Percentiles rank a stretch among this genome's conserved stretches.
Evolutionary conservation across 768 basidiomycete species (phyloP).

Genomic region (Panus rudis): DNA sequence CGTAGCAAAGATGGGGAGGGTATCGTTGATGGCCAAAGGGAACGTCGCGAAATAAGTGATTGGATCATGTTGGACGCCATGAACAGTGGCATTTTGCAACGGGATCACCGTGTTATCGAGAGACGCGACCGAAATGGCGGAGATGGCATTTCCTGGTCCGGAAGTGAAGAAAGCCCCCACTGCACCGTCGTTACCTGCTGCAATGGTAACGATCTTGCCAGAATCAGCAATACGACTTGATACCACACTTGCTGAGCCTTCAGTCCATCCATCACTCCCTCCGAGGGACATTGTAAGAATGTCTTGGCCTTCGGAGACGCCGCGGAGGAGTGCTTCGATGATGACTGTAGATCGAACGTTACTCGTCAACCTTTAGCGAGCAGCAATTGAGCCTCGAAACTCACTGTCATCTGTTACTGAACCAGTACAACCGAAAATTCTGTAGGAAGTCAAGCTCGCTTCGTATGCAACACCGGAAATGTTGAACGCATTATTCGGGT

Average conservation of each 20-base stretch:
- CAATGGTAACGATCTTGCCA: constrained; percentile 57
- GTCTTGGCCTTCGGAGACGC: constrained; percentile 46
- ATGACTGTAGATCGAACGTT: constrained; percentile 27
- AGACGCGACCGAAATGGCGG: constrained; percentile 52
- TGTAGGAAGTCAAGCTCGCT: constrained; percentile 46
- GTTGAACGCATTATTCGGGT: constrained; percentile 54
- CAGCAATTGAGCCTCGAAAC: constrained; percentile 15
- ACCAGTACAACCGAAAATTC: constrained; percentile 57
- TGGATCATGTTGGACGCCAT: constrained; percentile 39
- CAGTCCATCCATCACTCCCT: constrained; percentile 58
- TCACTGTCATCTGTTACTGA: constrained; percentile 44
- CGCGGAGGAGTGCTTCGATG: constrained; percentile 45
- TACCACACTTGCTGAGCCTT: constrained; percentile 44
- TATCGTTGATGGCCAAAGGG: constrained; percentile 39
- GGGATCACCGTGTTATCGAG: constrained; percentile 53
- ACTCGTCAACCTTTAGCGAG: constrained; percentile 17
- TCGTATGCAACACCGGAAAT: constrained; percentile 66
- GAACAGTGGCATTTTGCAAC: constrained; percentile 47
- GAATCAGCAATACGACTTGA: constrained; percentile 48
- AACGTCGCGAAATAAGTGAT: constrained; percentile 48
- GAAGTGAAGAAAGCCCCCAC: constrained; percentile 59
- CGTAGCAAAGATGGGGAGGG: constrained; percentile 51
- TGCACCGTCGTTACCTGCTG: constrained; percentile 41
- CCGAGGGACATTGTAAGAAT: constrained; percentile 65
- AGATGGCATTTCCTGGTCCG: constrained; percentile 43